Base-by-base conservation (phyloP, 1,284 basidiomycete genomes). In the Apiotrichum veenhuisii region DNA sequence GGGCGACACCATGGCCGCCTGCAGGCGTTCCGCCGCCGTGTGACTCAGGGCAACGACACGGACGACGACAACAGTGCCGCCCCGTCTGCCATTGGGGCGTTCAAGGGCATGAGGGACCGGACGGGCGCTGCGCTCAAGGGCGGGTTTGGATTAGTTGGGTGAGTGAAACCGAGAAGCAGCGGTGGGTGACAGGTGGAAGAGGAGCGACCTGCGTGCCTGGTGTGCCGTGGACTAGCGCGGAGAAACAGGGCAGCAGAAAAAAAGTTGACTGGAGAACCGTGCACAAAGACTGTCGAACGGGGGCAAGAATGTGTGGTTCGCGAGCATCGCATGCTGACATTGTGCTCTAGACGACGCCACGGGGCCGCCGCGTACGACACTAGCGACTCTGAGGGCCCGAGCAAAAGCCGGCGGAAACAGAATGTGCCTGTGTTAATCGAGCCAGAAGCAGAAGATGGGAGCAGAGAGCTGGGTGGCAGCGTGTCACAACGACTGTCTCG, bases 81-180 rank as follows among this genome's bases (percentile, higher is more conserved):
- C 34, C 22, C 48, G 26, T 25, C 46, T 3, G 43, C 54, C n/a
- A 56, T 51, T 3, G 54, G 37, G 57, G 65, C 30, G 55, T 59
- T 73, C 56, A 70, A 68, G 41, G 70, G 65, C 25, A 66, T 67
- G 54, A 48, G 47, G 25, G 41, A 48, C 47, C 57, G 61, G 52
- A 69, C 70, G 17, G 70, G 69, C 10, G 67, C 68, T 37, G 72
- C 69, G 10, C 47, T 73, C 20, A 72, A 67, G 53, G 71, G 68
- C 18, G 69, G 68, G 22, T 58, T 70, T 12, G 64, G 64, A 1
- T 54, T 72, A 5, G 67, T 69, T 17, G 61, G 61, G 68, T 72
- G 60, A 61, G 72, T 68, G 15, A 14, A 10, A n/a, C 5, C 20
- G 33, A n/a, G 22, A 22, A 44, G 26, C n/a, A 15, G 26, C 27